phyloP scores from a whole-genome alignment of 148 eudicot species.

The Oxyria digyna region DNA sequence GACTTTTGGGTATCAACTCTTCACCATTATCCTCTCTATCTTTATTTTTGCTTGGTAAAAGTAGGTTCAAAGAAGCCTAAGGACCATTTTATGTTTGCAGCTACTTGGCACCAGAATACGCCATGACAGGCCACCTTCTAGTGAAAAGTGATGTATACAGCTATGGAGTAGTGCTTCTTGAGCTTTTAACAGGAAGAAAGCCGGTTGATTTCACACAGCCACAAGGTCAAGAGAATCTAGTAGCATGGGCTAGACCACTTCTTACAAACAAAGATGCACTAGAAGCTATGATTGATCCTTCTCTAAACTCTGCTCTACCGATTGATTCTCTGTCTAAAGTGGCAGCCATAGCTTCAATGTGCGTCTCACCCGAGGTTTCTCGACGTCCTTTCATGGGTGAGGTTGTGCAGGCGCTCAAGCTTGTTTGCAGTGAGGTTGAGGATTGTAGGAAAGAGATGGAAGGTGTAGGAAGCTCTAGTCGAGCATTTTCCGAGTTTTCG shows the following conservation, averaged over 20 bases:
- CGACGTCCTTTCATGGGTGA: constrained; percentile 98
- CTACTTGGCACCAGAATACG: constrained; percentile 90
- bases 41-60: background rate
- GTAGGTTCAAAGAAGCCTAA: no score
- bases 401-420: constrained; percentile 87
- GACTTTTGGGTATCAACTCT: constrained; percentile 72
- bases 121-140: constrained; percentile 92
- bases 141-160: constrained; percentile 95
- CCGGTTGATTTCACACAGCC: constrained; percentile 84
- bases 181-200: constrained; percentile 86
- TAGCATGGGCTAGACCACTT: constrained; percentile 81
- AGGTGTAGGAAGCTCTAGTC: background rate
- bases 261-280: constrained; percentile 50
- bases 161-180: constrained; percentile 99
- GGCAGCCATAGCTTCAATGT: constrained; percentile 91
- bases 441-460: constrained; percentile 15
- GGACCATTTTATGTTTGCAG: constrained; percentile 20
- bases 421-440: constrained; percentile 69
- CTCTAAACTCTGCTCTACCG: constrained; percentile 22
- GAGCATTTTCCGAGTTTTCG: background rate
- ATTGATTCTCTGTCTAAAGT: constrained; percentile 55
- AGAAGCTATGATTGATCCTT: constrained; percentile 43
- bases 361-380: constrained; percentile 84
- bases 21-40: background rate
- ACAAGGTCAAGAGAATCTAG: constrained; percentile 85